A percentile compares a stretch with the other conserved stretches of the same genome.
These are phyloP conservation scores for Neofusicoccum kwambonambiense DNA, from an alignment of 2,329 filamentous ascomycete species.

Conservation along the genomic window DNA sequence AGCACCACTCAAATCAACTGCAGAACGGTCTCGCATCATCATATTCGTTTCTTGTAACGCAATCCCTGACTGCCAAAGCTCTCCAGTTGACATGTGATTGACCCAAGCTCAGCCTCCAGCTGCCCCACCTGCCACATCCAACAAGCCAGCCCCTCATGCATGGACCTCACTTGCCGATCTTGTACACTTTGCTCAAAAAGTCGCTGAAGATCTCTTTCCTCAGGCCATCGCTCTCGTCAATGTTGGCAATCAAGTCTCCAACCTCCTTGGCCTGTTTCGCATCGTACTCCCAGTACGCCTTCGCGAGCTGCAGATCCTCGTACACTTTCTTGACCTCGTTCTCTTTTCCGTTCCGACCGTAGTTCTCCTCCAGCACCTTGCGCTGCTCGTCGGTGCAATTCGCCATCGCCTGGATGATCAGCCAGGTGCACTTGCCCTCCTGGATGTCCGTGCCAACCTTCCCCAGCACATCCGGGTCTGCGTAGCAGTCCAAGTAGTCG, in stretches of 20 bases:
- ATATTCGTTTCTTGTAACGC: too few relatives aligned
- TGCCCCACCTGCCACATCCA: too few relatives aligned
- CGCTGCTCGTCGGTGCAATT: conserved; percentile 81
- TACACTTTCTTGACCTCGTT: conserved; percentile 84
- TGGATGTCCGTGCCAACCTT: conserved; percentile 99
- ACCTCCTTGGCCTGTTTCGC: conserved; percentile 79
- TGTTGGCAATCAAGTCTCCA: conserved; percentile 67
- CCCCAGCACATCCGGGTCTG: conserved; percentile 85
- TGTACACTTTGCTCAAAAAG: conserved; percentile 96
- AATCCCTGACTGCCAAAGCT: too few relatives aligned
- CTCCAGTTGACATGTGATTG: too few relatives aligned
- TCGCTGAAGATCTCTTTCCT: conserved; percentile 87
- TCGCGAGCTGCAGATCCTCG: conserved; percentile 78
- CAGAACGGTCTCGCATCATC: too few relatives aligned
- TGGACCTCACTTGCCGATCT: conserved; percentile 79
- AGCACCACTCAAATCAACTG: too few relatives aligned
- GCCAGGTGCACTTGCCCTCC: conserved; percentile 99
- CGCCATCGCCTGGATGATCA: conserved; percentile 89
- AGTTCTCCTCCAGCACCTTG: conserved; percentile 84
- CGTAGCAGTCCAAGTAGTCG: conserved; percentile 98
- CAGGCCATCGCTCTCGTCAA: conserved; percentile 84
- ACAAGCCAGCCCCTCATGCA: not conserved
- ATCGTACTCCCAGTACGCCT: conserved; percentile 84
- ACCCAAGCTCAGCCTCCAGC: too few relatives aligned
- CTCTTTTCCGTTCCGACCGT: conserved; percentile 87